Conservation (phyloP, 495 filamentous ascomycete species). For the Niebla homalea region DNA sequence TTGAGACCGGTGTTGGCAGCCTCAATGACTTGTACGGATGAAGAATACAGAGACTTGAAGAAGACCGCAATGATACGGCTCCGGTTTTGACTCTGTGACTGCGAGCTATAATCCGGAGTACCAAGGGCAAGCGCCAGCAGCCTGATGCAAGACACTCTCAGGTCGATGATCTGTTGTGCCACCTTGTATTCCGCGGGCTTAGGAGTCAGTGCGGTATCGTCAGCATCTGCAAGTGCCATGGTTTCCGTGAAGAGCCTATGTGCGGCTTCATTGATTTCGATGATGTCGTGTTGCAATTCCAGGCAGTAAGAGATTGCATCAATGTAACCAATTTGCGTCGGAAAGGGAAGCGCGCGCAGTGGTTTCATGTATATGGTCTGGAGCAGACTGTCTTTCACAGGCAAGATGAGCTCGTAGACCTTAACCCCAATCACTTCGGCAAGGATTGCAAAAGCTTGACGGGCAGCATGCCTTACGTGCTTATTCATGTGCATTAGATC, state of each 20-base stretch:
- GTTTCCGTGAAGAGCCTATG: slow-evolving; percentile 86
- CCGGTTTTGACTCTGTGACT: slow-evolving; percentile 56
- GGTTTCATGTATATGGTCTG: slow-evolving; percentile 89
- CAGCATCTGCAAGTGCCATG: slow-evolving; percentile 80
- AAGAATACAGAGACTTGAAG: slow-evolving; percentile 92
- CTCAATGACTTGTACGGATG: slow-evolving; percentile 81
- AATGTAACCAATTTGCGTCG: slow-evolving; percentile 92
- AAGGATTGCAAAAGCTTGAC: slow-evolving; percentile 66
- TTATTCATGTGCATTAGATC: slow-evolving; percentile 91
- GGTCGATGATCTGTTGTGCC: slow-evolving; percentile 74
- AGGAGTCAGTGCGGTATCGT: slow-evolving; percentile 71
- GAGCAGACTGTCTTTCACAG: slow-evolving; percentile 75
- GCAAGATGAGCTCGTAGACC: slow-evolving; percentile 71
- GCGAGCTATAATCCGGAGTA: slow-evolving; percentile 73
- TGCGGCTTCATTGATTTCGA: slow-evolving; percentile 79
- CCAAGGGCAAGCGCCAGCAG: slow-evolving; percentile 84
- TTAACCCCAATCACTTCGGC: slow-evolving; percentile 61
- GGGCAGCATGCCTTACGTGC: slow-evolving; percentile 76
- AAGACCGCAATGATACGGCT: slow-evolving; percentile 84
- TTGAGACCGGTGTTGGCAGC: slow-evolving; percentile 82
- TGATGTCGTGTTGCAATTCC: slow-evolving; percentile 68
- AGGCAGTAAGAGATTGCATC: slow-evolving; percentile 93
- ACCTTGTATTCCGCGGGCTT: slow-evolving; percentile 84
- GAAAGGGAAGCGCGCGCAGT: slow-evolving; percentile 77
- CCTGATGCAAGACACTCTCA: slow-evolving; percentile 89